These are phyloP conservation scores for Xerocomellus amylosporus DNA, from an alignment of 768 basidiomycete species.

Conservation along the genomic window DNA sequence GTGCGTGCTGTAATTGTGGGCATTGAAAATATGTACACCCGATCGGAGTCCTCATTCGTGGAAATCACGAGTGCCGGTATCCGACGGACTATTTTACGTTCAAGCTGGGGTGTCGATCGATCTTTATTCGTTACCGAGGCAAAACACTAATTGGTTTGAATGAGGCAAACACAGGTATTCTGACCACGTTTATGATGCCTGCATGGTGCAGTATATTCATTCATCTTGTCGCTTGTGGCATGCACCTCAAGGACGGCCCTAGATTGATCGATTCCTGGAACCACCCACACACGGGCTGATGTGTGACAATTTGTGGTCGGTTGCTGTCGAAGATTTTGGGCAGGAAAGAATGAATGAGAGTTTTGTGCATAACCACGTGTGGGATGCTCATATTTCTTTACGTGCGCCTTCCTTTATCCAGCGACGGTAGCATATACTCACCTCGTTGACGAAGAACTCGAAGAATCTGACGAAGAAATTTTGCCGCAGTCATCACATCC, in stretches of 20 bases:
- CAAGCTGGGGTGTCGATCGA: conserved; percentile 96
- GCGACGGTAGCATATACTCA: neutral
- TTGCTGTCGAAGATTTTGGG: conserved; percentile 97
- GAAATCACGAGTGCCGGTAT: conserved; percentile 99
- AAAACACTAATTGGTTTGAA: conserved; percentile 5
- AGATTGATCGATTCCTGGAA: conserved; percentile 98
- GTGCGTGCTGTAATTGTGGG: conserved; percentile 98
- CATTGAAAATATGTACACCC: conserved; percentile 97
- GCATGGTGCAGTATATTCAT: conserved; percentile 81
- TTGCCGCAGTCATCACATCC: conserved; percentile 36
- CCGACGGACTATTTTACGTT: conserved; percentile 99
- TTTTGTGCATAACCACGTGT: conserved; percentile 94
- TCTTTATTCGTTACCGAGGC: conserved; percentile 6
- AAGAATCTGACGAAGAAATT: conserved; percentile 60
- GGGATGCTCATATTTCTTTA: conserved; percentile 98
- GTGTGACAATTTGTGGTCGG: conserved; percentile 99
- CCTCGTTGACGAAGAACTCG: conserved; percentile 67
- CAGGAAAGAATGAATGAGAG: conserved; percentile 87
- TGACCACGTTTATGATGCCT: conserved; percentile 92
- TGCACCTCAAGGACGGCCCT: conserved; percentile 1
- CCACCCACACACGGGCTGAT: conserved; percentile 96
- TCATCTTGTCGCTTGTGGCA: neutral
- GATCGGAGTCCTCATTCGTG: conserved; percentile 95
- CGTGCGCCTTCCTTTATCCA: conserved; percentile 41
- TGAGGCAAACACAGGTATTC: conserved; percentile 99